Conservation (phyloP, 1,284 basidiomycete genomes). For the Sparassis latifolia region DNA sequence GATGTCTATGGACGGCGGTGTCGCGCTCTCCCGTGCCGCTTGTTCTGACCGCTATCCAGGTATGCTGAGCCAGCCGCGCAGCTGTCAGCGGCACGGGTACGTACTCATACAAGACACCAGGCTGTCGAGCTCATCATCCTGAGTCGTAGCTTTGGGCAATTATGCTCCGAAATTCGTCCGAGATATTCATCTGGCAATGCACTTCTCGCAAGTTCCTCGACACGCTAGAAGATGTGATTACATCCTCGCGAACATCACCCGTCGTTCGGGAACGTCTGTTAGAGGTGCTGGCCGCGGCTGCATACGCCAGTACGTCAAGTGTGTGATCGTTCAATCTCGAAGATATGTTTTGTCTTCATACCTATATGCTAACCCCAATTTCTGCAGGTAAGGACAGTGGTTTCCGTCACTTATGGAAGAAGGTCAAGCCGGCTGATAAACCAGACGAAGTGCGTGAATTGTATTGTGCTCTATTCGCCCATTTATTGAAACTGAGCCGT, state of each 20-base stretch:
- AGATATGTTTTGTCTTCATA: not conserved
- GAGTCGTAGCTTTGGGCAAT: slow-evolving; percentile 74
- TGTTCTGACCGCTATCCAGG: slow-evolving; percentile 25
- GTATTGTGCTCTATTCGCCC: not conserved
- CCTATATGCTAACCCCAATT: not conserved
- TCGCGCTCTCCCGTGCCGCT: not conserved
- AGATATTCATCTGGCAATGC: slow-evolving; percentile 59
- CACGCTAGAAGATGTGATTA: slow-evolving; percentile 62
- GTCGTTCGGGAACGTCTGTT: slow-evolving; percentile 68
- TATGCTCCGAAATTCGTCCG: slow-evolving; percentile 68
- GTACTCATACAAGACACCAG: slow-evolving; percentile 17
- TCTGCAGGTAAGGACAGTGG: not conserved
- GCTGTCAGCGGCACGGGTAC: slow-evolving; percentile 62
- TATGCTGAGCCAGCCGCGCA: slow-evolving; percentile 67
- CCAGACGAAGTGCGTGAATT: slow-evolving; percentile 52
- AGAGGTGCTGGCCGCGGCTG: slow-evolving; percentile 67
- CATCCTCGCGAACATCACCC: slow-evolving; percentile 52
- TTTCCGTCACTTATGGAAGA: slow-evolving; percentile 45
- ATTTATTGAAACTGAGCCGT: not conserved
- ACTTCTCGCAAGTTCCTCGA: slow-evolving; percentile 73
- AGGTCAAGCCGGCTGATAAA: slow-evolving; percentile 60
- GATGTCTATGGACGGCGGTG: no score
- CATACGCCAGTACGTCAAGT: slow-evolving; percentile 52
- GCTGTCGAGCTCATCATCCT: not conserved
- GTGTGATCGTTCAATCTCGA: slow-evolving; percentile 13